A percentile compares a stretch with the other conserved stretches of the same genome.
These are phyloP conservation scores for Dendryphion nanum DNA, from an alignment of 2,329 filamentous ascomycete species.

Conservation along the genomic window DNA sequence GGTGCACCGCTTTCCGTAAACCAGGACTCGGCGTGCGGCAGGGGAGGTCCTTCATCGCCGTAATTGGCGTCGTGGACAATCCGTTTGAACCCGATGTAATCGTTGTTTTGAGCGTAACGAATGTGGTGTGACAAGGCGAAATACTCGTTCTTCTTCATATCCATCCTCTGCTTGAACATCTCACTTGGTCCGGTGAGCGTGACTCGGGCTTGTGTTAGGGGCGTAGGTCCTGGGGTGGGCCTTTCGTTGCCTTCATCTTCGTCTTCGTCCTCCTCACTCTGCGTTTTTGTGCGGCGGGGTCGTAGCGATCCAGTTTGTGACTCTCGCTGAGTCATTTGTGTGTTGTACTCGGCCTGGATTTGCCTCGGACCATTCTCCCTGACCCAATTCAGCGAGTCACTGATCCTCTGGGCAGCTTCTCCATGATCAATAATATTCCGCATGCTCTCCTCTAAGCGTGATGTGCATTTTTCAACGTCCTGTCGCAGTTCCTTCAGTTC, in stretches of 20 bases:
- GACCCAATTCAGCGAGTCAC: constrained; percentile 45
- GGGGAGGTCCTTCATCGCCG: constrained; percentile 51
- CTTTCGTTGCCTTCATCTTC: constrained; percentile 37
- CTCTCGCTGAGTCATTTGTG: constrained; percentile 38
- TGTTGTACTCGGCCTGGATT: constrained; percentile 28
- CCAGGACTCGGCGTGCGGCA: constrained; percentile 61
- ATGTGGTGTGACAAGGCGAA: constrained; percentile 35
- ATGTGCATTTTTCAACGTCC: constrained; percentile 53
- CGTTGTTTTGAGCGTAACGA: constrained; percentile 59
- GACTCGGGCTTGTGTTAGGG: constrained; percentile 32
- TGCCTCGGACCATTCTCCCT: constrained; percentile 32
- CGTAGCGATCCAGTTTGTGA: constrained; percentile 33
- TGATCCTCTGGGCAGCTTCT: constrained; percentile 46
- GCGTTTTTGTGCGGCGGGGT: constrained; percentile 30
- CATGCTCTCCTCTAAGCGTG: constrained; percentile 57
- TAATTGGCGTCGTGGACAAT: constrained; percentile 62
- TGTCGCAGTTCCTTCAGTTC: constrained; percentile 40
- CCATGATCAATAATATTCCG: constrained; percentile 59
- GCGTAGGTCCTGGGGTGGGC: constrained; percentile 38
- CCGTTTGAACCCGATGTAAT: constrained; percentile 61
- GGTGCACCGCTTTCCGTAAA: constrained; percentile 54
- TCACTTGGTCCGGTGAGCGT: constrained; percentile 34
- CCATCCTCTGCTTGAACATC: constrained; percentile 37
- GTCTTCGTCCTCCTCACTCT: constrained; percentile 39
- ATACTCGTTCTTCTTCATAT: constrained; percentile 45